These are phyloP conservation scores for Penicillium italicum DNA, from an alignment of 2,329 filamentous ascomycete species.

Conservation along the genomic window DNA sequence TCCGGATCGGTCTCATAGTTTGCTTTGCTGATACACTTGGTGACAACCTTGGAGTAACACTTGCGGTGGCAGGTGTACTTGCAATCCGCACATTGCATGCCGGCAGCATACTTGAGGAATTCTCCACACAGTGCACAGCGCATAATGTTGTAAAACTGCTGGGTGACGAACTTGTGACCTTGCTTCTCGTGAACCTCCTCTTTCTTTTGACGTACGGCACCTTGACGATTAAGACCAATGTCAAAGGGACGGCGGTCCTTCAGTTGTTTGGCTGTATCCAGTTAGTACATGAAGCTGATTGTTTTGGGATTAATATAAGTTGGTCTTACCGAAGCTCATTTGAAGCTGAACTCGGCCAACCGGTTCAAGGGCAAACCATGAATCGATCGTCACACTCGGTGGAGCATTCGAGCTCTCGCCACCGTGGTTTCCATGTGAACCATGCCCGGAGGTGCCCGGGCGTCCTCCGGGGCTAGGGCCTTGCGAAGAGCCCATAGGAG, in stretches of 20 bases:
- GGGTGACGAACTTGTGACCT: conserved; percentile 96
- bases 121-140: conserved; percentile 96
- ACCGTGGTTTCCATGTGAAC: conserved; percentile 29
- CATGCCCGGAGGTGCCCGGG: conserved; percentile 23
- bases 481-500: conserved; percentile 43
- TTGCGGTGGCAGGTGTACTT: conserved; percentile 99
- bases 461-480: conserved; percentile 24
- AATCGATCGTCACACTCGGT: conserved; percentile 61
- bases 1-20: conserved; percentile 98
- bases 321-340: conserved; percentile 68
- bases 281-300: conserved; percentile 16
- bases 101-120: conserved; percentile 96
- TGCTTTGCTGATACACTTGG: conserved; percentile 99
- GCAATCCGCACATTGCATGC: conserved; percentile 99
- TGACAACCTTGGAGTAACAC: conserved; percentile 94
- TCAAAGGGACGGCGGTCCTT: conserved; percentile 80
- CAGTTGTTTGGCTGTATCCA: conserved; percentile 67
- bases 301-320: neutral
- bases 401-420: conserved; percentile 31
- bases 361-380: conserved; percentile 96
- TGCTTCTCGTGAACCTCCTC: conserved; percentile 98
- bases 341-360: conserved; percentile 88
- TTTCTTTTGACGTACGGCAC: conserved; percentile 94
- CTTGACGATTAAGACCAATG: conserved; percentile 86
- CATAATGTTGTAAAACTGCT: conserved; percentile 99